phyloP scores from a whole-genome alignment of 306 rosid species.

The Lathyrus aphaca region DNA sequence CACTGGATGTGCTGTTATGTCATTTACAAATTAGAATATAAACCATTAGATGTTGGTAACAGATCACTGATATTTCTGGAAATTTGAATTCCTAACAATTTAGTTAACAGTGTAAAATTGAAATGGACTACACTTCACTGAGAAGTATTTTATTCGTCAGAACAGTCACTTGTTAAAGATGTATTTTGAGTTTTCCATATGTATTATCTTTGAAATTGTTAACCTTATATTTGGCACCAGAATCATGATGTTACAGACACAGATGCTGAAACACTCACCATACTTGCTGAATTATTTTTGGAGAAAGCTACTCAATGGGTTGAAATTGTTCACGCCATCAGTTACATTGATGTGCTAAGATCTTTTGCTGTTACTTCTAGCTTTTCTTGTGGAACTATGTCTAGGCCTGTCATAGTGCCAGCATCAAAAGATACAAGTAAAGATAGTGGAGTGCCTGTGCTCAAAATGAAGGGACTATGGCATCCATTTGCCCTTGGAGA shows the following conservation, averaged over 20 bases:
- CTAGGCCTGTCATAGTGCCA: slow-evolving; percentile 75
- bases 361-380: slow-evolving; percentile 77
- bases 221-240: slow-evolving; percentile 55
- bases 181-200: not conserved
- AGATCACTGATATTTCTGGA: slow-evolving; percentile 1
- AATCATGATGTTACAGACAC: slow-evolving; percentile 74
- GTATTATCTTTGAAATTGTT: slow-evolving; percentile 18
- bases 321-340: slow-evolving; percentile 74
- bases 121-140: not conserved
- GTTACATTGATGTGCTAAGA: slow-evolving; percentile 83
- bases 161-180: not conserved
- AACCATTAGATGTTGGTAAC: not conserved
- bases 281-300: slow-evolving; percentile 69
- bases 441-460: slow-evolving; percentile 56
- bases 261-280: slow-evolving; percentile 79
- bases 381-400: slow-evolving; percentile 76
- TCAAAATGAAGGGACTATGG: slow-evolving; percentile 79
- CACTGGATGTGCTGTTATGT: not conserved
- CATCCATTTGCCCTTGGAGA: slow-evolving; percentile 91
- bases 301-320: slow-evolving; percentile 79
- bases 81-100: not conserved
- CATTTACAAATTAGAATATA: slow-evolving; percentile 18
- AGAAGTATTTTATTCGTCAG: slow-evolving; percentile 1
- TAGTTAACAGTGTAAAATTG: slow-evolving; percentile 1
- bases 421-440: slow-evolving; percentile 42